A percentile compares a stretch with the other conserved stretches of the same genome.
phyloP scores from a whole-genome alignment of 345 rosid species.

The Pistacia vera region DNA sequence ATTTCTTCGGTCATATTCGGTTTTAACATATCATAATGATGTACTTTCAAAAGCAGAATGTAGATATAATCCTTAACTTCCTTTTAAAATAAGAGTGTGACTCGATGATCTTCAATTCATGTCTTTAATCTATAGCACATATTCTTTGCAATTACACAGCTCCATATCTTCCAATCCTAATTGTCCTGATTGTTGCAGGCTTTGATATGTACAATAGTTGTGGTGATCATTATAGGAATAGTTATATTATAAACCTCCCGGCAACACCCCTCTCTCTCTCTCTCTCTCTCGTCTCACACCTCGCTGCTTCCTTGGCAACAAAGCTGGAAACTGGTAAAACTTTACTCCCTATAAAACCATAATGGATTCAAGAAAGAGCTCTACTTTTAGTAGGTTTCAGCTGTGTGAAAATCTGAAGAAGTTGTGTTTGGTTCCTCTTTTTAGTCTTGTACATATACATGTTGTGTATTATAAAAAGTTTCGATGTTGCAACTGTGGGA shows the following conservation, averaged over 20 bases:
- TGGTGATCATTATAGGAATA: constrained; percentile 45
- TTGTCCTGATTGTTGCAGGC: constrained; percentile 61
- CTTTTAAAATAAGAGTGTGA: not conserved
- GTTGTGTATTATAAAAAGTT: not conserved
- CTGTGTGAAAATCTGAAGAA: not conserved
- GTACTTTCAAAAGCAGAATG: not conserved
- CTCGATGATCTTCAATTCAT: not conserved
- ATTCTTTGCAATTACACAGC: not conserved
- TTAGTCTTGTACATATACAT: constrained; percentile 26
- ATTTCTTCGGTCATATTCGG: too few relatives aligned
- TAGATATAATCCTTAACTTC: not conserved
- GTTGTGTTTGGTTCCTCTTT: not conserved
- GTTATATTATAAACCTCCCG: constrained; percentile 41
- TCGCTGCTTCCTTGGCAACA: not conserved
- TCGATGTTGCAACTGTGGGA: not conserved
- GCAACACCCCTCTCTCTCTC: constrained; percentile 7
- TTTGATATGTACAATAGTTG: constrained; percentile 60
- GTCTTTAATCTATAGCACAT: not conserved
- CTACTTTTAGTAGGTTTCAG: not conserved
- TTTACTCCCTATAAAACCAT: not conserved
- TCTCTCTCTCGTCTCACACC: not conserved
- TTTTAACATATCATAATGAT: not conserved
- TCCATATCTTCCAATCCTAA: not conserved
- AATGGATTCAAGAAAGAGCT: not conserved
- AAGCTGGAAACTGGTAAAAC: constrained; percentile 15